Percentiles rank a stretch among this genome's conserved stretches.
phyloP scores from a whole-genome alignment of 2,329 filamentous ascomycete genomes.

The Zymoseptoria tritici region DNA sequence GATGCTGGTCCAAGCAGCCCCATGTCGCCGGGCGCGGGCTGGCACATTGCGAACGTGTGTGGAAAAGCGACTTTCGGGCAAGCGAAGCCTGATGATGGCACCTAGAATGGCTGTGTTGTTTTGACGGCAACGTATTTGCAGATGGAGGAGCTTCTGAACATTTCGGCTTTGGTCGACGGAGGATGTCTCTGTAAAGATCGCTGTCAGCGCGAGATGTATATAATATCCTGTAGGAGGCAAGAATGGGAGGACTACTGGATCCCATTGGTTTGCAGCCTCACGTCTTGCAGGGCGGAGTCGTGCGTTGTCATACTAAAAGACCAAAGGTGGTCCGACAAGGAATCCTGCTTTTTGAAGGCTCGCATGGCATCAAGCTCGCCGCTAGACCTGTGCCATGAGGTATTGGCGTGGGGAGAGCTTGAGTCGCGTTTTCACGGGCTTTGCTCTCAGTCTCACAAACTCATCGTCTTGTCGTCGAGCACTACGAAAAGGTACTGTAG shows the following conservation, averaged over 20 bases:
- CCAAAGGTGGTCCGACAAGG: not conserved
- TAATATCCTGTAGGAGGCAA: not conserved
- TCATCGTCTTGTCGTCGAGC: no score
- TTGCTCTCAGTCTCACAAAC: no score
- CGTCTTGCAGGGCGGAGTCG: not conserved
- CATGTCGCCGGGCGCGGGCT: slow-evolving; percentile 26
- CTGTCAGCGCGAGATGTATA: slow-evolving; percentile 2
- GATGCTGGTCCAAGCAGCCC: slow-evolving; percentile 24
- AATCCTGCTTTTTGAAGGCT: not conserved
- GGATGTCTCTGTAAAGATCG: not conserved
- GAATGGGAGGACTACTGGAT: not conserved
- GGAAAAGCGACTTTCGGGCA: slow-evolving; percentile 20
- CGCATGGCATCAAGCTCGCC: not conserved
- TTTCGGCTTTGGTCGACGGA: not conserved
- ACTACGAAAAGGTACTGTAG: no score
- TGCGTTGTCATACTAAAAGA: not conserved
- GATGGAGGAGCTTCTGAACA: not conserved
- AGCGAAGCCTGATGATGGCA: slow-evolving; percentile 27
- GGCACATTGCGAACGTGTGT: slow-evolving; percentile 24
- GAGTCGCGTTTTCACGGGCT: not conserved
- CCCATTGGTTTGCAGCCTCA: no score
- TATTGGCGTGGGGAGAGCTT: not conserved
- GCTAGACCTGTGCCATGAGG: not conserved
- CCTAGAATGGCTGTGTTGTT: slow-evolving; percentile 6
- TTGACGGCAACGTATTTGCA: not conserved